Evolutionary conservation across 345 rosid genomes (phyloP).

Genomic region (Melaleuca alternifolia): DNA sequence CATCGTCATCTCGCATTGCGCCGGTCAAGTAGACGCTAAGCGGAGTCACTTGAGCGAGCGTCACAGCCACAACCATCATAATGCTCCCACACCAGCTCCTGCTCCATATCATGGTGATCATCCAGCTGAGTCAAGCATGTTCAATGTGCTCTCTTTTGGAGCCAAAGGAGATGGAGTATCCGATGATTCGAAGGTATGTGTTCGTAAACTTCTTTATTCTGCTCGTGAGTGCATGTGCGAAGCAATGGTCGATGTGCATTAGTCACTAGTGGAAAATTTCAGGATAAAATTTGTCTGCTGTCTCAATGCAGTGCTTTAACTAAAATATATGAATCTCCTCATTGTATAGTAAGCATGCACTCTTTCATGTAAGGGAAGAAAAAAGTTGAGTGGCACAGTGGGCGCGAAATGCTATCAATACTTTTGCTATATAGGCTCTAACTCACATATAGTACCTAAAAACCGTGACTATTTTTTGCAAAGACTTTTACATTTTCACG

Average conservation of each 20-base stretch:
- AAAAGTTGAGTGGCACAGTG: background rate
- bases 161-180: conserved; percentile 47
- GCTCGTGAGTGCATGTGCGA: background rate
- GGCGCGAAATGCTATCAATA: background rate
- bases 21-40: conserved; percentile 34
- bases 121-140: conserved; percentile 8
- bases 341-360: background rate
- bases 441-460: background rate
- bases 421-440: background rate
- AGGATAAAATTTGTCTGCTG: background rate
- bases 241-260: background rate
- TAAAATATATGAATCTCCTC: background rate
- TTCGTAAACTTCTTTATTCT: background rate
- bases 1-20: background rate
- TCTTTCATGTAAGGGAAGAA: background rate
- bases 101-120: conserved; percentile 7
- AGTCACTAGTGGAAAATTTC: background rate
- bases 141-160: conserved; percentile 41
- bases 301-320: background rate
- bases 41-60: conserved; percentile 16
- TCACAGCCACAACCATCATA: conserved; percentile 4
- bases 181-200: conserved; percentile 45
- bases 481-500: background rate
- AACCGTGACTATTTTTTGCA: background rate
- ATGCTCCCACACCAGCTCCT: conserved; percentile 22